Evolutionary conservation across 768 basidiomycete genomes (phyloP).

Genomic region (Trametes meyenii): DNA sequence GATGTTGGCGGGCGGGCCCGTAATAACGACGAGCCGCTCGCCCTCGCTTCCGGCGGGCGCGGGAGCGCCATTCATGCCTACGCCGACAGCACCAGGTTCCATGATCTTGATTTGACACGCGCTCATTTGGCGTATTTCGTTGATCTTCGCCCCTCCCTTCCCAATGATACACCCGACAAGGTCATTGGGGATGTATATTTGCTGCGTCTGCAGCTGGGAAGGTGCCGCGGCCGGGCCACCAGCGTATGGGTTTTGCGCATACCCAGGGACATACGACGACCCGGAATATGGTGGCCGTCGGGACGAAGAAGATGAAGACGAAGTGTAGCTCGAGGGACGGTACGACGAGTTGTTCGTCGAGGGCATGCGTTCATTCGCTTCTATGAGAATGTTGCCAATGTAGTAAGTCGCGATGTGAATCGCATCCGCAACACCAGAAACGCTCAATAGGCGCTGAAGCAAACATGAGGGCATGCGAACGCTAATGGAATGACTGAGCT

Average conservation of each 20-base stretch:
- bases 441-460: constrained; percentile 88
- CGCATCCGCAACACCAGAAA: constrained; percentile 97
- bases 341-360: constrained; percentile 57
- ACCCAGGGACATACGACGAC: constrained; percentile 75
- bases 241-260: constrained; percentile 59
- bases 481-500: constrained; percentile 24
- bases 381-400: constrained; percentile 96
- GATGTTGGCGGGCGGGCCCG: constrained; percentile 92
- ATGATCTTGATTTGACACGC: constrained; percentile 98
- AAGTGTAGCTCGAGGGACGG: constrained; percentile 63
- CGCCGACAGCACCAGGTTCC: constrained; percentile 87
- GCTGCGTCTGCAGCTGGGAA: constrained; percentile 88
- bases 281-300: constrained; percentile 48
- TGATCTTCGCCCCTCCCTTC: constrained; percentile 98
- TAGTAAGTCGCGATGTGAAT: constrained; percentile 99
- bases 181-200: constrained; percentile 98
- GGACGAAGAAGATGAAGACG: neutral
- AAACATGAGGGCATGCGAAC: constrained; percentile 7
- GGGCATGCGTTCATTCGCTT: constrained; percentile 85
- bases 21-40: constrained; percentile 94
- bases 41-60: constrained; percentile 79
- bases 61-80: constrained; percentile 69
- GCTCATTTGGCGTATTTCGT: constrained; percentile 95
- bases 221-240: neutral
- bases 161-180: constrained; percentile 98